Percentiles rank a stretch among this genome's conserved stretches.
Conservation (phyloP, 306 rosid genomes). For the Cicer bijugum region DNA sequence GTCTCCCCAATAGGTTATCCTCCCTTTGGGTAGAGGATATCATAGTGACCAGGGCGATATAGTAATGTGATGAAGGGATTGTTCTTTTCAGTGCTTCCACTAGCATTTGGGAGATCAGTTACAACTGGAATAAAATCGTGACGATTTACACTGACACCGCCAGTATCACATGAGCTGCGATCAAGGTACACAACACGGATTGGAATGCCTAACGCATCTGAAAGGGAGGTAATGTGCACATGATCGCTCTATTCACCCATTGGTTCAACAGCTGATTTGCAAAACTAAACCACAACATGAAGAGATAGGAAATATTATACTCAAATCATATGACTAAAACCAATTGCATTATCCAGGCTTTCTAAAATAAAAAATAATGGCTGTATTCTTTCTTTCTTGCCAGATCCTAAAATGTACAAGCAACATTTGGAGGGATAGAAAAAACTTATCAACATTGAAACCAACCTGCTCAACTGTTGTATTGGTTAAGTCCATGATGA, state of each 20-base stretch:
- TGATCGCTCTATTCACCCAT: conserved; percentile 99
- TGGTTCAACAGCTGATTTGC: conserved; percentile 95
- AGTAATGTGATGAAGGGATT: conserved; percentile 80
- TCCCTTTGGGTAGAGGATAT: conserved; percentile 90
- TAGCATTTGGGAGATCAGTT: conserved; percentile 53
- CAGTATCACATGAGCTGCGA: conserved; percentile 93
- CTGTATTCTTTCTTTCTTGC: conserved; percentile 12
- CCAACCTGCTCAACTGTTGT: conserved; percentile 91
- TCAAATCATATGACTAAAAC: conserved; percentile 13
- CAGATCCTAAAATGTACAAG: conserved; percentile 15
- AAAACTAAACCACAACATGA: conserved; percentile 62
- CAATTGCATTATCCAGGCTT: conserved; percentile 22
- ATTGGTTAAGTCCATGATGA: conserved; percentile 79
- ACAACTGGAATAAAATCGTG: conserved; percentile 82
- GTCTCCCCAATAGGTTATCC: conserved; percentile 50
- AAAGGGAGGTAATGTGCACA: conserved; percentile 88
- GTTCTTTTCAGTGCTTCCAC: conserved; percentile 53
- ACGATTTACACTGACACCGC: conserved; percentile 89
- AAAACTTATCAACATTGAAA: conserved; percentile 21
- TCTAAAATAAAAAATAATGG: conserved; percentile 28
- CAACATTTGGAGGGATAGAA: conserved; percentile 22
- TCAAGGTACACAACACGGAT: conserved; percentile 96
- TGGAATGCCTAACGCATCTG: conserved; percentile 92
- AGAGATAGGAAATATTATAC: conserved; percentile 23
- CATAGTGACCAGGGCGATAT: conserved; percentile 98